These are phyloP conservation scores for Symmetrospora coprosmae DNA, from an alignment of 768 basidiomycete genomes.

Conservation along the genomic window DNA sequence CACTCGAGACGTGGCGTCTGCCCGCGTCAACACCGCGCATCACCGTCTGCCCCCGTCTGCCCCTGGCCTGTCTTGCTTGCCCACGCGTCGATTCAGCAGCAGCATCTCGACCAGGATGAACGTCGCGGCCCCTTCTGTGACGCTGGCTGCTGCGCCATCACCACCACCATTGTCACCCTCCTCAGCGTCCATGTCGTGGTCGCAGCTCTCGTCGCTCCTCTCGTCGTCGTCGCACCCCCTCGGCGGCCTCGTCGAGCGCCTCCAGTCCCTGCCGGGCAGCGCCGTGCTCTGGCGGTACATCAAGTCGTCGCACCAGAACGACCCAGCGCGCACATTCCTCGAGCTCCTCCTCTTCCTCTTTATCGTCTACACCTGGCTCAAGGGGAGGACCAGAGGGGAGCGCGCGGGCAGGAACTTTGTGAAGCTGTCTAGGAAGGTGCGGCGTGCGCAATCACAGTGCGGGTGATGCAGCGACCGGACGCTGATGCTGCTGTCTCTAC, in stretches of 20 bases:
- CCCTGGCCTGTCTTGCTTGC: no score
- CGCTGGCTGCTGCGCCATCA: background rate
- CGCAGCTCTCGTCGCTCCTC: constrained; percentile 20
- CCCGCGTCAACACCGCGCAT: no score
- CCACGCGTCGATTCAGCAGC: no score
- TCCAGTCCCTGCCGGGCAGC: constrained; percentile 11
- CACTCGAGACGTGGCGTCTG: no score
- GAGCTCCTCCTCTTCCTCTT: constrained; percentile 79
- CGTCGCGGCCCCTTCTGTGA: background rate
- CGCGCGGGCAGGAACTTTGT: constrained; percentile 75
- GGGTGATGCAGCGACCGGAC: background rate
- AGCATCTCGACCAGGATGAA: background rate
- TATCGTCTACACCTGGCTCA: constrained; percentile 75
- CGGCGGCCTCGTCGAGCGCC: background rate
- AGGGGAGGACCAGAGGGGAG: constrained; percentile 75
- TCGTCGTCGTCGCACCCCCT: constrained; percentile 4
- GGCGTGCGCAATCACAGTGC: constrained; percentile 28
- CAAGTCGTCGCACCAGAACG: constrained; percentile 74
- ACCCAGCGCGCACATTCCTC: constrained; percentile 78
- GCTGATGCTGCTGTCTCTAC: no score
- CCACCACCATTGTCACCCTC: background rate
- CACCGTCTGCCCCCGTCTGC: no score
- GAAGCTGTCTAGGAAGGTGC: constrained; percentile 73
- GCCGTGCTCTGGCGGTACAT: constrained; percentile 41
- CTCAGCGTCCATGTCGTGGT: constrained; percentile 7